Evolutionary conservation across 2,329 filamentous ascomycete species (phyloP).

Genomic region (Cryphonectria parasitica): DNA sequence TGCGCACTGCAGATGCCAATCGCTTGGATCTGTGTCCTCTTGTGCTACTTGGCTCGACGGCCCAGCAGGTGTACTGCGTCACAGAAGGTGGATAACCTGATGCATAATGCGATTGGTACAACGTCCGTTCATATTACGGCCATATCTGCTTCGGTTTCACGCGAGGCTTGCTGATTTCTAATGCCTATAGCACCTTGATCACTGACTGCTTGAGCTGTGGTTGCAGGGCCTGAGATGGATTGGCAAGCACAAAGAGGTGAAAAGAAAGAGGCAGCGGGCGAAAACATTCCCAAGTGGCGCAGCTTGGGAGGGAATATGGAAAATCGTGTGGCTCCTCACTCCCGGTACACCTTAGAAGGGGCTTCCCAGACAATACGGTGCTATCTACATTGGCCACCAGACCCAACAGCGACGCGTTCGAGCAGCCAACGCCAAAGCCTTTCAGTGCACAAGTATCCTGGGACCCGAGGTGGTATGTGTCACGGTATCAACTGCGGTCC

Average conservation of each 20-base stretch:
- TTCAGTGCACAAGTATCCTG: neutral
- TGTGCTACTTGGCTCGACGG: neutral
- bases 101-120: neutral
- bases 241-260: neutral
- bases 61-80: neutral
- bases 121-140: neutral
- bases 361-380: neutral
- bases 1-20: neutral
- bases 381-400: neutral
- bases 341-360: neutral
- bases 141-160: neutral
- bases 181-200: neutral
- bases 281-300: neutral
- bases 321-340: neutral
- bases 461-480: neutral
- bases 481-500: slow-evolving; percentile 11
- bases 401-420: neutral
- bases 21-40: neutral
- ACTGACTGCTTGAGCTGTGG: neutral
- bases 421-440: no score
- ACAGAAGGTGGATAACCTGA: neutral
- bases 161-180: neutral
- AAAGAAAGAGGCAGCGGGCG: neutral
- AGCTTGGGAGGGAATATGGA: neutral
- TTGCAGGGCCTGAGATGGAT: neutral